phyloP scores from a whole-genome alignment of 2,329 filamentous ascomycete species.

The Nothophaeocryptopus gaeumannii region DNA sequence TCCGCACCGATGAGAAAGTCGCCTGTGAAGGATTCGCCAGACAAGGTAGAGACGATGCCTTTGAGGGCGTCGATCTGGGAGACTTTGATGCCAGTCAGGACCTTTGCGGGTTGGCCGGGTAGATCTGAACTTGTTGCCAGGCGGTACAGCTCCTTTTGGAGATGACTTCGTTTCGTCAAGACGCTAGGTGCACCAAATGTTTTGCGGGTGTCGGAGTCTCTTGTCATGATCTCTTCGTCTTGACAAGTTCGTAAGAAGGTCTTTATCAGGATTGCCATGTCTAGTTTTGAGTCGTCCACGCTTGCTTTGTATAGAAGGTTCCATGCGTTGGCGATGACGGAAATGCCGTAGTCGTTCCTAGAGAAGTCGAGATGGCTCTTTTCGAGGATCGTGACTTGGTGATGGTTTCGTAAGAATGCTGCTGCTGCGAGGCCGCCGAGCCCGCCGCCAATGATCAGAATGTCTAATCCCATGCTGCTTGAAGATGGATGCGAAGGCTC shows the following conservation, averaged over 20 bases:
- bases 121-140: slow-evolving; percentile 10
- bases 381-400: slow-evolving; percentile 11
- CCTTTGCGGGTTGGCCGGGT: slow-evolving; percentile 5
- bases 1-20: slow-evolving; percentile 16
- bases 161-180: slow-evolving; percentile 8
- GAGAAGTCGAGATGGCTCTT: slow-evolving; percentile 9
- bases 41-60: background rate
- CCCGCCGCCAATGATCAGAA: slow-evolving; percentile 10
- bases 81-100: slow-evolving; percentile 6
- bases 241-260: slow-evolving; percentile 3
- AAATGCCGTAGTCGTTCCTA: slow-evolving; percentile 11
- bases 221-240: slow-evolving; percentile 5
- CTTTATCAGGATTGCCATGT: slow-evolving; percentile 10
- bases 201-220: slow-evolving; percentile 13
- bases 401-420: slow-evolving; percentile 7
- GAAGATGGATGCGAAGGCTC: too few species aligned
- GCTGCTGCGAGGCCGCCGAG: slow-evolving; percentile 6
- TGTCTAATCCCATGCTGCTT: slow-evolving; percentile 5
- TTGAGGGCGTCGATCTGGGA: slow-evolving; percentile 1
- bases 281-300: slow-evolving; percentile 6
- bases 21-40: slow-evolving; percentile 6
- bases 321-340: slow-evolving; percentile 12
- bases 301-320: slow-evolving; percentile 10
- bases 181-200: slow-evolving; percentile 9
- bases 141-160: slow-evolving; percentile 9